Conservation (phyloP, 768 basidiomycete species). For the Mycena olivaceomarginata region DNA sequence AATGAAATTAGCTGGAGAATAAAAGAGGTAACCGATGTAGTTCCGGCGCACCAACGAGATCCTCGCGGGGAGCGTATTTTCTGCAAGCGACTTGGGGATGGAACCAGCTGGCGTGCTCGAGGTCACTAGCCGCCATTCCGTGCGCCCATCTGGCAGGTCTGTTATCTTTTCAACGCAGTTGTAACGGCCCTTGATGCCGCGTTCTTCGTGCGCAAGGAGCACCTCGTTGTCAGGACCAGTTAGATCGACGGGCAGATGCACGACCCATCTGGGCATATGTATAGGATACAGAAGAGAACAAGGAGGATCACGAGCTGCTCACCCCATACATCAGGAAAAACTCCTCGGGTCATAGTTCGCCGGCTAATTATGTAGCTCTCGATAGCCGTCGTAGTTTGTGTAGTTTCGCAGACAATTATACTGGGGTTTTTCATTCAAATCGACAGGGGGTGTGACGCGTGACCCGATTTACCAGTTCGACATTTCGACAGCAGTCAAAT, state of each 20-base stretch:
- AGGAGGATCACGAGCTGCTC: neutral
- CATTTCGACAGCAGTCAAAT: too few species aligned
- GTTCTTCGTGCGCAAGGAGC: slow-evolving; percentile 15
- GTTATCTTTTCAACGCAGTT: slow-evolving; percentile 24
- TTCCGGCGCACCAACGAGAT: slow-evolving; percentile 14
- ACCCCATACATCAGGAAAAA: too few species aligned
- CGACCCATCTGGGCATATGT: slow-evolving; percentile 12
- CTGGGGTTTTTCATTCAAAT: too few species aligned
- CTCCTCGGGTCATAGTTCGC: too few species aligned
- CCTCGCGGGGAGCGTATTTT: slow-evolving; percentile 26
- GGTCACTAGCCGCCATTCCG: slow-evolving; percentile 28
- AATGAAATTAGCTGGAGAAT: neutral
- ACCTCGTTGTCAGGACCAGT: slow-evolving; percentile 16
- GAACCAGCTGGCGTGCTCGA: slow-evolving; percentile 20
- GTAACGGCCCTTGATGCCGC: slow-evolving; percentile 27
- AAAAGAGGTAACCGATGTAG: neutral
- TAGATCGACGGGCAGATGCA: slow-evolving; percentile 19
- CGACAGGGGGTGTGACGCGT: too few species aligned
- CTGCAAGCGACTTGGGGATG: slow-evolving; percentile 25
- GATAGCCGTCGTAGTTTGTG: too few species aligned
- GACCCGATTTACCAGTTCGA: too few species aligned
- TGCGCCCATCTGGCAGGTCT: slow-evolving; percentile 22
- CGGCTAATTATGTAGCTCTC: too few species aligned
- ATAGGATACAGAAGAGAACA: neutral
- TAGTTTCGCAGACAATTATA: too few species aligned